Percentiles rank a stretch among this genome's conserved stretches.
phyloP scores from a whole-genome alignment of 2,329 filamentous ascomycete species.

The Celoporthe dispersa region DNA sequence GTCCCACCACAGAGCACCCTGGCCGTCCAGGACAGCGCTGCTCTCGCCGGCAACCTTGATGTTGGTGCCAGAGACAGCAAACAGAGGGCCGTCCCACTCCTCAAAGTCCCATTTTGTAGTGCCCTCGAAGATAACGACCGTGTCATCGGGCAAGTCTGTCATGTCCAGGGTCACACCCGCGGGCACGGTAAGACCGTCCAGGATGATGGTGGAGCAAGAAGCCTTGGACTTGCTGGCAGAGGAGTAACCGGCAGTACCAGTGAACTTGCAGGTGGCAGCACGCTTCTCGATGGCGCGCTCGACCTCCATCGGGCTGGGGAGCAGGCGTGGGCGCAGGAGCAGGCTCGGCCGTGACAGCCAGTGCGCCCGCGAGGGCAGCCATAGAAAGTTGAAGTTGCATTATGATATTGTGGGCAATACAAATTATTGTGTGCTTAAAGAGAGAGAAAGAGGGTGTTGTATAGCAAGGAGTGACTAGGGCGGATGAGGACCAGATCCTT shows the following conservation, averaged over 20 bases:
- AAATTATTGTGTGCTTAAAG: background rate
- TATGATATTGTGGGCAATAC: background rate
- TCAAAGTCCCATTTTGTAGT: slow-evolving; percentile 71
- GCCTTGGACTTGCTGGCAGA: slow-evolving; percentile 36
- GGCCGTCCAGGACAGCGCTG: slow-evolving; percentile 60
- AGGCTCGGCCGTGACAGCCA: slow-evolving; percentile 17
- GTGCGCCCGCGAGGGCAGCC: slow-evolving; percentile 17
- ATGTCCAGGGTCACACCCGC: slow-evolving; percentile 63
- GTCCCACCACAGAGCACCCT: slow-evolving; percentile 65
- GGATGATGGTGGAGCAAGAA: slow-evolving; percentile 57
- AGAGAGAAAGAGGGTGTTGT: background rate
- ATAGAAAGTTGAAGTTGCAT: slow-evolving; percentile 4
- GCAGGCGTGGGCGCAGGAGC: slow-evolving; percentile 19
- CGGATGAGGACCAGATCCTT: background rate
- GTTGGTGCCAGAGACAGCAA: slow-evolving; percentile 61
- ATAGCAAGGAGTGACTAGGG: background rate
- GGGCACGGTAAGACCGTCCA: slow-evolving; percentile 60
- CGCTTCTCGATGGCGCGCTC: slow-evolving; percentile 20
- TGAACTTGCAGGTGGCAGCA: slow-evolving; percentile 55
- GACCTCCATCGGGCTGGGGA: slow-evolving; percentile 12
- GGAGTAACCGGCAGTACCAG: slow-evolving; percentile 43
- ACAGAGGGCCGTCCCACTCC: slow-evolving; percentile 67
- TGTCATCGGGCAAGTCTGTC: slow-evolving; percentile 56
- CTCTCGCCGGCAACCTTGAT: slow-evolving; percentile 57
- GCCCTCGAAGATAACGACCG: slow-evolving; percentile 65